Evolutionary conservation across 2,329 filamentous ascomycete species (phyloP).

Genomic region (Chaetomiaceae sp.): DNA sequence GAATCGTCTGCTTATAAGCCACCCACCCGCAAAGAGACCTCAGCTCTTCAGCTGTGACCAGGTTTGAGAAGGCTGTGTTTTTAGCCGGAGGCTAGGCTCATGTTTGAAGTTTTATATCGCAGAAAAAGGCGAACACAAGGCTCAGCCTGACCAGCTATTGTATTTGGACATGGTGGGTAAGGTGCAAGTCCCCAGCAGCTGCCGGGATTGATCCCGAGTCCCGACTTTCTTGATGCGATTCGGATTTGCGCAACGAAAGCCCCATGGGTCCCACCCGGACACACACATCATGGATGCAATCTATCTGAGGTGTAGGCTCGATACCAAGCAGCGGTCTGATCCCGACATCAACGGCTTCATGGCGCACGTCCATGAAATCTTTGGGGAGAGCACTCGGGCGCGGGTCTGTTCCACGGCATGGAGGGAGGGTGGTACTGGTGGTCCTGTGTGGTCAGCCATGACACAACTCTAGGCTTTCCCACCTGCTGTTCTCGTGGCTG

Average conservation of each 20-base stretch:
- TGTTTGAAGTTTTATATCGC: not conserved
- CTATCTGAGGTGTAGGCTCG: not conserved
- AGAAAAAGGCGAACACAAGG: not conserved
- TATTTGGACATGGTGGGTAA: too few species aligned
- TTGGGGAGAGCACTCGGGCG: not conserved
- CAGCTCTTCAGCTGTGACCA: not conserved
- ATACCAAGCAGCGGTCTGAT: constrained; percentile 1
- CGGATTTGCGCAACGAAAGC: not conserved
- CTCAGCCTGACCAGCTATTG: not conserved
- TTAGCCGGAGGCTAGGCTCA: constrained; percentile 2
- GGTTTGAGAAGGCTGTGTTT: not conserved
- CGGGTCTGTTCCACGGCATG: constrained; percentile 5
- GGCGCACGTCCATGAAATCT: not conserved
- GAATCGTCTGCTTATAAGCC: not conserved
- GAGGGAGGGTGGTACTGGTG: not conserved
- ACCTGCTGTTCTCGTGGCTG: not conserved
- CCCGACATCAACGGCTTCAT: not conserved
- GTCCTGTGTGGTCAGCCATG: constrained; percentile 5
- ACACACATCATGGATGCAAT: not conserved
- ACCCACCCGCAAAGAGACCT: not conserved
- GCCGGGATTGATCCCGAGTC: not conserved
- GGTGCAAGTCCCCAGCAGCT: too few species aligned
- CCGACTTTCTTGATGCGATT: not conserved
- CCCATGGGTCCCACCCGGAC: not conserved
- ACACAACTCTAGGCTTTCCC: not conserved